A percentile compares a stretch with the other conserved stretches of the same genome.
These are phyloP conservation scores for Gastrodia elata DNA, from an alignment of 106 monocot genomes.

Conservation along the genomic window DNA sequence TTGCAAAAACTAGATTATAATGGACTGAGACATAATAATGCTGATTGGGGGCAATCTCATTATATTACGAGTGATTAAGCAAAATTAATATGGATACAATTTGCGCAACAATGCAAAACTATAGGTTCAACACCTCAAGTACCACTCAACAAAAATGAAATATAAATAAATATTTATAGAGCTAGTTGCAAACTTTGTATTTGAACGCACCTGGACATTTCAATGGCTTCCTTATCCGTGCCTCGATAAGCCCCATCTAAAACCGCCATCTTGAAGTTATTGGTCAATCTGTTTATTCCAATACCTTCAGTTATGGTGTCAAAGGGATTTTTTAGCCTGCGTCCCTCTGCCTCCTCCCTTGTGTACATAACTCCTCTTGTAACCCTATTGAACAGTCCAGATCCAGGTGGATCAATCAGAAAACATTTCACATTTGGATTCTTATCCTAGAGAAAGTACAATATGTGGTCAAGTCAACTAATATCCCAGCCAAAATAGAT, in stretches of 20 bases:
- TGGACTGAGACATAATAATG: too few relatives aligned
- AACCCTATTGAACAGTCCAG: slow-evolving; percentile 97
- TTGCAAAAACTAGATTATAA: too few relatives aligned
- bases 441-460: slow-evolving; percentile 42
- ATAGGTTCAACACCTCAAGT: too few relatives aligned
- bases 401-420: slow-evolving; percentile 89
- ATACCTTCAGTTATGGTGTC: slow-evolving; percentile 97
- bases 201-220: slow-evolving; percentile 75
- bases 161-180: too few relatives aligned
- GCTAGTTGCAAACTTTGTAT: not conserved
- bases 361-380: slow-evolving; percentile 97
- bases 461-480: not conserved
- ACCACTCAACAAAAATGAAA: too few relatives aligned
- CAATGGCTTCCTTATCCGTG: slow-evolving; percentile 82
- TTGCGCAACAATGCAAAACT: too few relatives aligned
- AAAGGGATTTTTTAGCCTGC: slow-evolving; percentile 90
- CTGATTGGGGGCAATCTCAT: too few relatives aligned
- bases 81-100: too few relatives aligned
- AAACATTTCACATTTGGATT: slow-evolving; percentile 77
- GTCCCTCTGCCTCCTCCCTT: slow-evolving; percentile 90
- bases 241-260: slow-evolving; percentile 86
- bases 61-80: too few relatives aligned
- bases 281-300: slow-evolving; percentile 87
- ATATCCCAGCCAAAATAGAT: not conserved
- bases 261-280: slow-evolving; percentile 83